Evolutionary conservation across 371 early-diverging fungal genomes (phyloP), one percentile per base, ranked within the genome.

Genomic region (Phascolomyces articulosus): DNA sequence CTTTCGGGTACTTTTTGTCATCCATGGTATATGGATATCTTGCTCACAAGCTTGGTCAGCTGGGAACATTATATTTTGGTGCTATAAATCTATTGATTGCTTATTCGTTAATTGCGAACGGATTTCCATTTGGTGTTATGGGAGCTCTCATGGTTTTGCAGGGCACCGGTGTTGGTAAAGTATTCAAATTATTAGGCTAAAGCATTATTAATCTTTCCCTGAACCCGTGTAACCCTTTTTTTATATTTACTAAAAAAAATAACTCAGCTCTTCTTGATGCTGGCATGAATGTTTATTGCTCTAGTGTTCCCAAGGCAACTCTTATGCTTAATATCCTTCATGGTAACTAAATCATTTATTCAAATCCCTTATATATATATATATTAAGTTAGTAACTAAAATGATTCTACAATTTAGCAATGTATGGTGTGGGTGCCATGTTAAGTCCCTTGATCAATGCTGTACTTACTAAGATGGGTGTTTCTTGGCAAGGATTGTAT

Each of bases 351-450:
- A 27, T 28, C 2, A 6, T n/a, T n/a, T n/a, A n/a, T n/a, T n/a
- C n/a, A n/a, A n/a, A n/a, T n/a, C n/a, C n/a, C n/a, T n/a, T n/a
- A n/a, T n/a, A n/a, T n/a, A n/a, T n/a, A n/a, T n/a, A n/a, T n/a
- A n/a, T n/a, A n/a, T n/a, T n/a, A n/a, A n/a, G n/a, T n/a, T n/a
- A n/a, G n/a, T n/a, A n/a, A n/a, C n/a, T n/a, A n/a, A n/a, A n/a
- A n/a, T n/a, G n/a, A n/a, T n/a, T n/a, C n/a, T n/a, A n/a, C n/a
- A n/a, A 38, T 26, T 15, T 44, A 72, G 70, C 73, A 15, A 4
- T 60, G 8, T 70, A 70, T 54, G 71, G 73, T 49, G 58, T 70
- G 13, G 75, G 75, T 29, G 75, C 75, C 11, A 70, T 74, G 71
- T 28, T 71, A 7, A 64, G 64, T 28, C 75, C 75, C 26, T 28